phyloP scores from a whole-genome alignment of 441 rosid genomes.

The Arabidopsis lyrata region DNA sequence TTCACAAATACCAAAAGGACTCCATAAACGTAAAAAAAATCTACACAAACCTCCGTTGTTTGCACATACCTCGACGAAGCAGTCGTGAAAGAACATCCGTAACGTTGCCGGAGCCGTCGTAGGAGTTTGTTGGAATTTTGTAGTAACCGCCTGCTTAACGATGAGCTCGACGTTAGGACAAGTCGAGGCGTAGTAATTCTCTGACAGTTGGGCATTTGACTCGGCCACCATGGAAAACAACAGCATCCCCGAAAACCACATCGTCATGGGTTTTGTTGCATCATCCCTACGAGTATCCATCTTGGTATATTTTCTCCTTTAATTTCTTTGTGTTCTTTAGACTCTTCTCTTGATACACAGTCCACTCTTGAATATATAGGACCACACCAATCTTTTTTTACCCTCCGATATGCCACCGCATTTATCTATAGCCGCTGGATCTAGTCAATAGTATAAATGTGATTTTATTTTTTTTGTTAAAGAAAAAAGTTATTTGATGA shows the following conservation, averaged over 20 bases:
- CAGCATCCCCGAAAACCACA: constrained; percentile 13
- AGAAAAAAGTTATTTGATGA: neutral
- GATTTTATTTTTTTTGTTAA: neutral
- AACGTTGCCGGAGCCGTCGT: constrained; percentile 66
- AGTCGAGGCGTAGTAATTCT: constrained; percentile 54
- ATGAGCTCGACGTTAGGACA: constrained; percentile 62
- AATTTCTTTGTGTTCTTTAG: neutral
- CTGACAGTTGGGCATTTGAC: constrained; percentile 53
- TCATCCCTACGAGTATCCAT: constrained; percentile 5
- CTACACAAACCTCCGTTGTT: neutral
- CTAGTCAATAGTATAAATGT: neutral
- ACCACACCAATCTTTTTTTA: constrained; percentile 10
- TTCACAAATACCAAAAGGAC: neutral
- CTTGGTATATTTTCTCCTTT: neutral
- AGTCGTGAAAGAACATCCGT: constrained; percentile 74
- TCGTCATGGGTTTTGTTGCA: neutral
- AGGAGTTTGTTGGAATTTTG: constrained; percentile 56
- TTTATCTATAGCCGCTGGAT: constrained; percentile 18
- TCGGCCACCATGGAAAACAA: constrained; percentile 21
- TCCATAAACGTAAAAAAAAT: neutral
- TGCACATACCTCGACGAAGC: constrained; percentile 61
- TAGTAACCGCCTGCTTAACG: constrained; percentile 53
- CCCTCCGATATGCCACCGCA: constrained; percentile 26
- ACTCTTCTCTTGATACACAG: constrained; percentile 19
- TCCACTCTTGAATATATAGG: constrained; percentile 22